A percentile compares a stretch with the other conserved stretches of the same genome.
These are phyloP conservation scores for Kodamaea leandrae DNA, from an alignment of 805 yeast species.

Conservation along the genomic window DNA sequence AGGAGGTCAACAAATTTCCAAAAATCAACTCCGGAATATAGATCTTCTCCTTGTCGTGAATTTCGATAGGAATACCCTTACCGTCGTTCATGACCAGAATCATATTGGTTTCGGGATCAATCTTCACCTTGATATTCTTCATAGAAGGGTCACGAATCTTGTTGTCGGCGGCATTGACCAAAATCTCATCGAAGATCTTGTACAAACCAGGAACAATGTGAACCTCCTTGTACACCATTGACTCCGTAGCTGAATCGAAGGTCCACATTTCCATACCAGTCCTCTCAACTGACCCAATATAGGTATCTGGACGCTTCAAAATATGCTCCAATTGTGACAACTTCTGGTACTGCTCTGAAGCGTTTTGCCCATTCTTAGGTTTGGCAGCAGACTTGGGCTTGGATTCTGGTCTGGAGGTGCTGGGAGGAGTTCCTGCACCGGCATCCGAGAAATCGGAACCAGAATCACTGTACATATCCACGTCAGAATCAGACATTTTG, in stretches of 20 bases:
- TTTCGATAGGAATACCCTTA: slow-evolving; percentile 90
- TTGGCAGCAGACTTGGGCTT: slow-evolving; percentile 9
- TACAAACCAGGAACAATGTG: slow-evolving; percentile 92
- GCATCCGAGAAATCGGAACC: slow-evolving; percentile 11
- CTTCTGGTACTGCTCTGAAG: slow-evolving; percentile 83
- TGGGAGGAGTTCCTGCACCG: slow-evolving; percentile 3
- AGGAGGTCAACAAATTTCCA: slow-evolving; percentile 91
- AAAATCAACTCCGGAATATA: slow-evolving; percentile 95
- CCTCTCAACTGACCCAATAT: slow-evolving; percentile 90
- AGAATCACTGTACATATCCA: slow-evolving; percentile 5
- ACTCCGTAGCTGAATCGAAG: slow-evolving; percentile 49
- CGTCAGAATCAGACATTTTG: slow-evolving; percentile 8
- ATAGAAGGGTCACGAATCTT: slow-evolving; percentile 90
- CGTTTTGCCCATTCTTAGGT: slow-evolving; percentile 22
- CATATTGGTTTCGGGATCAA: slow-evolving; percentile 68
- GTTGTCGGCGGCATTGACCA: slow-evolving; percentile 98
- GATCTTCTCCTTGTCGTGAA: slow-evolving; percentile 86
- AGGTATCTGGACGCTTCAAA: slow-evolving; percentile 95
- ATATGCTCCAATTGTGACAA: slow-evolving; percentile 95
- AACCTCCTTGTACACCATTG: slow-evolving; percentile 55
- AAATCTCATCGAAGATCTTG: slow-evolving; percentile 93
- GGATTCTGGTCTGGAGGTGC: slow-evolving; percentile 9
- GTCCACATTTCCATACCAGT: slow-evolving; percentile 84
- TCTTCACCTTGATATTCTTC: slow-evolving; percentile 81
- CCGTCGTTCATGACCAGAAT: slow-evolving; percentile 91